These are phyloP conservation scores for Quercus phellos DNA, from an alignment of 331 rosid species.

Conservation along the genomic window DNA sequence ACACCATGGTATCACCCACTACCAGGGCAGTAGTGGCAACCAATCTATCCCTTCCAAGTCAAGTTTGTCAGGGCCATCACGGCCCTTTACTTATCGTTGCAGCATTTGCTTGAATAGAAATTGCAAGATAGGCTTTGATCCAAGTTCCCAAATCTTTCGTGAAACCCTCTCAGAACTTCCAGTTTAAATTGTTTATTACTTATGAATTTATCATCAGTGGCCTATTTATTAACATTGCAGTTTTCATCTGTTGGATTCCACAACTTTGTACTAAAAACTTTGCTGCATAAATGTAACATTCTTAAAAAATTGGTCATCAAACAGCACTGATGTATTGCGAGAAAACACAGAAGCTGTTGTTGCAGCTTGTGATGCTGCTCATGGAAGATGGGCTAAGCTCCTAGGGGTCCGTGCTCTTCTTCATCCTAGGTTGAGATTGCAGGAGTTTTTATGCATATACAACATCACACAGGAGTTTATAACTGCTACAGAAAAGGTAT, in stretches of 20 bases:
- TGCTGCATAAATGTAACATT: slow-evolving; percentile 11
- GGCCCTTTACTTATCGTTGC: background rate
- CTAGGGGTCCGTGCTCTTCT: slow-evolving; percentile 94
- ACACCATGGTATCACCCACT: background rate
- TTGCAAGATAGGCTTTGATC: background rate
- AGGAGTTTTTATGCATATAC: slow-evolving; percentile 78
- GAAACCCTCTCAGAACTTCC: background rate
- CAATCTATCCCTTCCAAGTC: background rate
- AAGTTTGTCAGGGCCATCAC: background rate
- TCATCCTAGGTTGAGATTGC: slow-evolving; percentile 93
- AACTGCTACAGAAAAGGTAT: slow-evolving; percentile 84
- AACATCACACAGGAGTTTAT: slow-evolving; percentile 88
- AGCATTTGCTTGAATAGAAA: background rate
- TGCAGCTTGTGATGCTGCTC: slow-evolving; percentile 99
- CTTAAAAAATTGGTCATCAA: slow-evolving; percentile 58
- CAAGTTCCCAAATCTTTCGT: background rate
- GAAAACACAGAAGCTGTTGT: slow-evolving; percentile 99
- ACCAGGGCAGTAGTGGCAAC: background rate
- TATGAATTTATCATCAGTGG: background rate
- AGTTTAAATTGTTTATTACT: background rate
- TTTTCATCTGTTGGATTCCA: background rate
- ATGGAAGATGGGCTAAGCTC: slow-evolving; percentile 99
- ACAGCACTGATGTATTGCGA: slow-evolving; percentile 97
- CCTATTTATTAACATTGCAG: background rate
- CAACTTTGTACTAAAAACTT: background rate